A percentile compares a stretch with the other conserved stretches of the same genome.
These are phyloP conservation scores for Quercus suber DNA, from an alignment of 306 rosid genomes.

Conservation along the genomic window DNA sequence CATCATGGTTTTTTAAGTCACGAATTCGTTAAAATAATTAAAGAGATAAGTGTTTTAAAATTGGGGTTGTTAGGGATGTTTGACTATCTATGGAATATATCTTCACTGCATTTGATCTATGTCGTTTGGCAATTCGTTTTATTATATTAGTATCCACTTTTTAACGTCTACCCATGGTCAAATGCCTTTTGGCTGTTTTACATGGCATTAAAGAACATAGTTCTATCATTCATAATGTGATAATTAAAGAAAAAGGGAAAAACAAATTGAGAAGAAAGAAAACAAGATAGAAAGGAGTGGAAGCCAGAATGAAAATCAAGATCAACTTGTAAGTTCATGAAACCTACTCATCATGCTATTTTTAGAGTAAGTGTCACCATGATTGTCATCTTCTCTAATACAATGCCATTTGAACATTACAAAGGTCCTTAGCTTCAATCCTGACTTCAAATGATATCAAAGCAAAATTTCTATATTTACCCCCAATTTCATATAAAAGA, in stretches of 20 bases:
- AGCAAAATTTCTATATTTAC: no score
- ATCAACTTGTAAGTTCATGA: neutral
- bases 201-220: no score
- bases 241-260: neutral
- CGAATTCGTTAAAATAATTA: neutral
- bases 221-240: no score
- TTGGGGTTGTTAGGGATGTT: neutral
- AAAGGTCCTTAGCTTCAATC: neutral
- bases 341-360: neutral
- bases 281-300: neutral
- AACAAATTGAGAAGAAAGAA: neutral
- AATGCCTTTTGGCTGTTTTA: no score
- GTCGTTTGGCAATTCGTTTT: neutral
- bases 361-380: neutral
- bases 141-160: neutral
- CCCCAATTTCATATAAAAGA: no score
- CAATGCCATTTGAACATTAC: no score
- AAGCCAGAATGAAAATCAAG: neutral
- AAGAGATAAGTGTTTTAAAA: neutral
- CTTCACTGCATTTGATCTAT: neutral
- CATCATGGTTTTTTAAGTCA: neutral
- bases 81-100: neutral
- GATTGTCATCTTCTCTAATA: no score
- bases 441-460: neutral
- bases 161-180: no score